phyloP scores from a whole-genome alignment of 2,329 filamentous ascomycete genomes.

The Sordariomycetes sp. region DNA sequence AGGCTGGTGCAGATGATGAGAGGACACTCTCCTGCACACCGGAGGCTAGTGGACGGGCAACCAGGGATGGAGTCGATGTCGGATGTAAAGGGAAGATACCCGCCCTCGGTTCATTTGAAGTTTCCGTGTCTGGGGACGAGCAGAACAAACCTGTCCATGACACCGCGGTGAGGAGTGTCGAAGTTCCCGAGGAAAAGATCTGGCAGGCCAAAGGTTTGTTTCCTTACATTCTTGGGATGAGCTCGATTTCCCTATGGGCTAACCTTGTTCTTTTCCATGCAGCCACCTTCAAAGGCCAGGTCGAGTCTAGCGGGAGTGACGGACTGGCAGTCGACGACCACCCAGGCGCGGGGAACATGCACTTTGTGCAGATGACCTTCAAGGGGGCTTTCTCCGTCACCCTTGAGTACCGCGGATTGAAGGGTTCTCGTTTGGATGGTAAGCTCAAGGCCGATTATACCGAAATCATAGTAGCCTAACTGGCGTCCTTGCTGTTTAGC shows the following conservation, averaged over 20 bases:
- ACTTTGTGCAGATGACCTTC: conserved; percentile 85
- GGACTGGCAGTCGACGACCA: conserved; percentile 57
- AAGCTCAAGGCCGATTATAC: neutral
- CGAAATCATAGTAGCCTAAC: conserved; percentile 26
- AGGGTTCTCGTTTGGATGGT: conserved; percentile 7
- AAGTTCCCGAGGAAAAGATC: conserved; percentile 51
- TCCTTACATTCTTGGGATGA: neutral
- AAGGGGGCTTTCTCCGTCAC: conserved; percentile 81
- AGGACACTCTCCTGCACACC: conserved; percentile 18
- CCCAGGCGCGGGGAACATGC: conserved; percentile 62
- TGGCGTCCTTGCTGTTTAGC: conserved; percentile 46
- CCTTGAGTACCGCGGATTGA: conserved; percentile 68
- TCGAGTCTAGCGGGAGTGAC: conserved; percentile 32
- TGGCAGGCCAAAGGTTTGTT: conserved; percentile 63
- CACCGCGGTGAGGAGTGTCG: conserved; percentile 62
- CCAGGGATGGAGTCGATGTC: conserved; percentile 47
- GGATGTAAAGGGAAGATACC: conserved; percentile 55
- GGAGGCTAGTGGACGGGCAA: neutral
- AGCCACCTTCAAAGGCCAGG: conserved; percentile 39
- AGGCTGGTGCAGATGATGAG: conserved; percentile 48
- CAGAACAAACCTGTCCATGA: conserved; percentile 53
- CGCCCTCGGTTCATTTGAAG: conserved; percentile 65
- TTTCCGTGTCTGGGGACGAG: conserved; percentile 62
- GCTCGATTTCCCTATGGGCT: neutral
- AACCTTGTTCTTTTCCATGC: neutral